A percentile compares a stretch with the other conserved stretches of the same genome.
Conservation (phyloP, 2,329 filamentous ascomycete genomes). For the Claviceps sorghi region DNA sequence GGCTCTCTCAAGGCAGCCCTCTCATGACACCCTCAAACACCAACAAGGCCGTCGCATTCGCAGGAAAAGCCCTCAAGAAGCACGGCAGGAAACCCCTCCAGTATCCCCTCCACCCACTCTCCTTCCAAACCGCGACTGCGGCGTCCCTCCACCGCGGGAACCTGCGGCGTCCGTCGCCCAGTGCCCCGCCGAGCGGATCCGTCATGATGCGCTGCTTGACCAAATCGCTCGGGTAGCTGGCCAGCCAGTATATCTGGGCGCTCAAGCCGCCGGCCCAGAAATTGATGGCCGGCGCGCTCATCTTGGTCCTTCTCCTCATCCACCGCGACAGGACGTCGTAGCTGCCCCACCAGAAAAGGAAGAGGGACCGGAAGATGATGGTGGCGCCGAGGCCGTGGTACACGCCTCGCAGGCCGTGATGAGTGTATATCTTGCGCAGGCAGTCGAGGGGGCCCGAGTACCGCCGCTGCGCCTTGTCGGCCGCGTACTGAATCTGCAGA, state of each 20-base stretch:
- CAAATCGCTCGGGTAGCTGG: constrained; percentile 81
- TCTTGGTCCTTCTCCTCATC: constrained; percentile 49
- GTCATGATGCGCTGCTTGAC: constrained; percentile 98
- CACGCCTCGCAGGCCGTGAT: constrained; percentile 64
- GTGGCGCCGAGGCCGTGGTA: constrained; percentile 81
- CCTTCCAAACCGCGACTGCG: constrained; percentile 58
- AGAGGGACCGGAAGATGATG: constrained; percentile 77
- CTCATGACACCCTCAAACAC: constrained; percentile 91
- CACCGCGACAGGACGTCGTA: constrained; percentile 71
- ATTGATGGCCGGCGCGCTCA: constrained; percentile 71
- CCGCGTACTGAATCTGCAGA: constrained; percentile 85
- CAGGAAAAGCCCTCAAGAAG: constrained; percentile 85
- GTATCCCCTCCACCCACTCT: constrained; percentile 65
- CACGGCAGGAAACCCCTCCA: constrained; percentile 92
- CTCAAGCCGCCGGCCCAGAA: constrained; percentile 94
- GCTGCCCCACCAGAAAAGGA: constrained; percentile 97
- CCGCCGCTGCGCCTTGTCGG: constrained; percentile 57
- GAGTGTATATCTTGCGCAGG: constrained; percentile 49
- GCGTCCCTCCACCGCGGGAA: constrained; percentile 72
- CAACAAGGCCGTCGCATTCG: constrained; percentile 85
- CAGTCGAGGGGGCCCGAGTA: constrained; percentile 86
- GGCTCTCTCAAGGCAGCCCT: constrained; percentile 26
- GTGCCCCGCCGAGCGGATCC: constrained; percentile 60
- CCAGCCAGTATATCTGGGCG: constrained; percentile 90
- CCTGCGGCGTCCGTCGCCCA: constrained; percentile 51